Percentiles rank a stretch among this genome's conserved stretches.
phyloP scores from a whole-genome alignment of 495 filamentous ascomycete genomes.

The Amorphotheca resinae region DNA sequence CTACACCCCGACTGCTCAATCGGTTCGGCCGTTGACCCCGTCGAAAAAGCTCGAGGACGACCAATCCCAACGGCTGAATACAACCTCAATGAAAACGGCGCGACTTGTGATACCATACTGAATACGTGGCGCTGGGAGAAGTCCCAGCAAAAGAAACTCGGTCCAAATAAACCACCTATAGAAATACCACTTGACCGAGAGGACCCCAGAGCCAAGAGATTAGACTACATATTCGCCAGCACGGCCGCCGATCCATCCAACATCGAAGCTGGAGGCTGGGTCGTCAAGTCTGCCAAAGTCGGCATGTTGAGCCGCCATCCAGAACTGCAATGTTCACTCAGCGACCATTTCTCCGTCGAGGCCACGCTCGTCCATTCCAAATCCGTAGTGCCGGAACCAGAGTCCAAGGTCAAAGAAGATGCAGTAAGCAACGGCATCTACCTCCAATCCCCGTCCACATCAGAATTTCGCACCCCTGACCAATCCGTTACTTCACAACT shows the following conservation, averaged over 20 bases:
- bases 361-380: constrained; percentile 41
- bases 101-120: constrained; percentile 70
- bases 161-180: constrained; percentile 22
- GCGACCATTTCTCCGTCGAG: constrained; percentile 86
- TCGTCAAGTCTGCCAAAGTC: constrained; percentile 52
- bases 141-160: constrained; percentile 39
- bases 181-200: constrained; percentile 39
- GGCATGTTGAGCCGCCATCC: constrained; percentile 81
- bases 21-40: constrained; percentile 49
- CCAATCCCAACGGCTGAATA: constrained; percentile 55
- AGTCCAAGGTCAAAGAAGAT: constrained; percentile 1
- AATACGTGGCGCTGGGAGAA: constrained; percentile 94
- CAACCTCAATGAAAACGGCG: constrained; percentile 69
- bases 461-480: constrained; percentile 6
- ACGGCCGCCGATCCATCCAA: constrained; percentile 10
- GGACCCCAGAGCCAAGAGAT: constrained; percentile 65
- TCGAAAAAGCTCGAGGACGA: constrained; percentile 43
- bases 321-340: constrained; percentile 66
- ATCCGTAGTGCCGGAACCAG: neutral
- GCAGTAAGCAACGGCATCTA: constrained; percentile 14
- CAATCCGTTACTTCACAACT: constrained; percentile 13
- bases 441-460: constrained; percentile 15
- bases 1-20: constrained; percentile 71
- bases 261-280: constrained; percentile 37
- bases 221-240: constrained; percentile 90